Conservation (phyloP, 176 grass and related monocot species). For the Rhynchospora pubera region DNA sequence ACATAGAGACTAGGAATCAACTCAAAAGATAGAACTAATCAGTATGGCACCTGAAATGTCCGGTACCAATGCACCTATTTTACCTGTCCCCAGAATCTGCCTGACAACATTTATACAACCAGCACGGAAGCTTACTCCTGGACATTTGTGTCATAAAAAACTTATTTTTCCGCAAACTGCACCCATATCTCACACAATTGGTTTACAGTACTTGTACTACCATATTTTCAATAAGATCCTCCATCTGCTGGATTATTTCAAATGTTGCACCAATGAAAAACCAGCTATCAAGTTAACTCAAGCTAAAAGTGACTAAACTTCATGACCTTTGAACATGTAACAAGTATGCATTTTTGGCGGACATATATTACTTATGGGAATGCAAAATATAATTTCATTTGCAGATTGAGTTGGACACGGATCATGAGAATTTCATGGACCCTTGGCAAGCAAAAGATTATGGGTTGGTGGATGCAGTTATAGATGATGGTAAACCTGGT, state of each 20-base stretch:
- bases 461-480: constrained; percentile 62
- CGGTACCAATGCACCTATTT: no score
- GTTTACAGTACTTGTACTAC: neutral
- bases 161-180: neutral
- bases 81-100: no score
- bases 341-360: neutral
- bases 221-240: neutral
- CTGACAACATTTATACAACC: no score
- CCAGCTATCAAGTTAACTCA: no score
- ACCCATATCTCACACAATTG: neutral
- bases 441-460: constrained; percentile 96
- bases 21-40: no score
- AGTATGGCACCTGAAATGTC: no score
- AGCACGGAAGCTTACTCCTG: no score
- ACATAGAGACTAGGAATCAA: no score
- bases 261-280: neutral
- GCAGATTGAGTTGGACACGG: constrained; percentile 74
- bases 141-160: neutral
- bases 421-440: constrained; percentile 93
- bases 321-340: neutral
- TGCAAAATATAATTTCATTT: constrained; percentile 12
- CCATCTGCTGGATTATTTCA: neutral
- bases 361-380: neutral
- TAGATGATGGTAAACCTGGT: constrained; percentile 71
- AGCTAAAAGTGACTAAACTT: neutral